phyloP scores from a whole-genome alignment of 2,329 filamentous ascomycete genomes.

The Neonectria ditissima region DNA sequence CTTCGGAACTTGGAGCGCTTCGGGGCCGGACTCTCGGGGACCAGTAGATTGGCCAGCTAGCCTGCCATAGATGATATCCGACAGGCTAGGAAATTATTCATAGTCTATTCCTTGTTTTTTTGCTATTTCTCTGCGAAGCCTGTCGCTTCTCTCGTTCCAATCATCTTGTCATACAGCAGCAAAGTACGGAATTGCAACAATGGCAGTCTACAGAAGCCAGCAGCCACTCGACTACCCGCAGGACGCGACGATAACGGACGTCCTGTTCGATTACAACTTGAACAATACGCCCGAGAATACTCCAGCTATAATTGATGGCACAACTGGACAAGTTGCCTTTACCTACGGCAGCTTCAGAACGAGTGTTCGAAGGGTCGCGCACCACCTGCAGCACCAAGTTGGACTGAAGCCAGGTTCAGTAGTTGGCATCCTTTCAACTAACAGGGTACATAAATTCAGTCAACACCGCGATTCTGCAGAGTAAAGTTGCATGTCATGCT shows the following conservation, averaged over 20 bases:
- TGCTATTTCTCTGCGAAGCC: not conserved
- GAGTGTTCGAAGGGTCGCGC: slow-evolving; percentile 8
- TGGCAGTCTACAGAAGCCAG: slow-evolving; percentile 7
- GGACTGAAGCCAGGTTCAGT: slow-evolving; percentile 4
- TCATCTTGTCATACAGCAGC: not conserved
- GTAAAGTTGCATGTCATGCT: not conserved
- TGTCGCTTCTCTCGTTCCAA: not conserved
- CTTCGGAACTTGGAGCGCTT: not conserved
- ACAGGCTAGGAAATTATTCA: not conserved
- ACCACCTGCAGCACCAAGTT: slow-evolving; percentile 5
- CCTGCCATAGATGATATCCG: not conserved
- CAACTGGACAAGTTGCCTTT: slow-evolving; percentile 9
- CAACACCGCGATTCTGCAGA: too few species aligned
- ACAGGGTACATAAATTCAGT: not conserved
- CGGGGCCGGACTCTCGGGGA: not conserved
- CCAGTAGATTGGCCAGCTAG: not conserved
- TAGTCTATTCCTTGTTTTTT: not conserved
- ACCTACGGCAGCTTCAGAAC: slow-evolving; percentile 11
- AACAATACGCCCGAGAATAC: slow-evolving; percentile 8
- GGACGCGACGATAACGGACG: slow-evolving; percentile 14
- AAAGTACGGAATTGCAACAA: not conserved
- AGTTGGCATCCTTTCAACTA: slow-evolving; percentile 15
- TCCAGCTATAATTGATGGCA: slow-evolving; percentile 15
- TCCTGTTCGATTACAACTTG: slow-evolving; percentile 12
- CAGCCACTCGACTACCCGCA: slow-evolving; percentile 11